These are phyloP conservation scores for Entomortierella chlamydospora DNA, from an alignment of 192 early-diverging fungal species.

Conservation along the genomic window DNA sequence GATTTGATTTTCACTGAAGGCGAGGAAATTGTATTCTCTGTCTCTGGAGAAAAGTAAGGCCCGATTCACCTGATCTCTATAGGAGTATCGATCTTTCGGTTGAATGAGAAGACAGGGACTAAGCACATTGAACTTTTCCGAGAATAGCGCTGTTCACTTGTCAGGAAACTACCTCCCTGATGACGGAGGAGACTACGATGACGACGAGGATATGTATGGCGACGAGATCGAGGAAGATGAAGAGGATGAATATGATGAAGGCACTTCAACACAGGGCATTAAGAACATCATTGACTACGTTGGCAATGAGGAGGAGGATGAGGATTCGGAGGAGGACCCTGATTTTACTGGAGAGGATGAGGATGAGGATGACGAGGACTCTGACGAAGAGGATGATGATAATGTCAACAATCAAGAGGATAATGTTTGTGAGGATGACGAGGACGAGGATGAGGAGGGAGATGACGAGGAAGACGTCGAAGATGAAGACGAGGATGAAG, in stretches of 20 bases:
- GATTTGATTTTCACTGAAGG: slow-evolving; percentile 77
- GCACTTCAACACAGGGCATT: slow-evolving; percentile 27
- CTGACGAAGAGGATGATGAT: slow-evolving; percentile 2
- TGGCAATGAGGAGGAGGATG: slow-evolving; percentile 41
- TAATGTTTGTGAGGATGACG: slow-evolving; percentile 1
- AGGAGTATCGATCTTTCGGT: too few species aligned
- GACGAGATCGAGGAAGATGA: slow-evolving; percentile 21
- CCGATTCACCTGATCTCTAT: neutral
- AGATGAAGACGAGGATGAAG: slow-evolving; percentile 11
- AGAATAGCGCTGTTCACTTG: slow-evolving; percentile 64
- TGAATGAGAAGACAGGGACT: neutral
- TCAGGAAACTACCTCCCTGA: slow-evolving; percentile 75
- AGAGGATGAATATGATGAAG: slow-evolving; percentile 11
- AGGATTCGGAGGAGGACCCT: slow-evolving; percentile 43
- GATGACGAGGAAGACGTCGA: slow-evolving; percentile 25
- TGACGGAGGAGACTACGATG: slow-evolving; percentile 24
- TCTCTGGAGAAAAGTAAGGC: slow-evolving; percentile 67
- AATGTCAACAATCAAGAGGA: slow-evolving; percentile 3
- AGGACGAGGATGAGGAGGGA: neutral
- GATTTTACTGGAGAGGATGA: slow-evolving; percentile 5
- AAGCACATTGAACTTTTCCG: too few species aligned
- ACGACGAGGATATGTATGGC: slow-evolving; percentile 33
- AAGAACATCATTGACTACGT: slow-evolving; percentile 37
- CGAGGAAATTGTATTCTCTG: slow-evolving; percentile 86
- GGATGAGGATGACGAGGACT: slow-evolving; percentile 3